Evolutionary conservation across 345 rosid species (phyloP).

Genomic region (Lagerstroemia speciosa): DNA sequence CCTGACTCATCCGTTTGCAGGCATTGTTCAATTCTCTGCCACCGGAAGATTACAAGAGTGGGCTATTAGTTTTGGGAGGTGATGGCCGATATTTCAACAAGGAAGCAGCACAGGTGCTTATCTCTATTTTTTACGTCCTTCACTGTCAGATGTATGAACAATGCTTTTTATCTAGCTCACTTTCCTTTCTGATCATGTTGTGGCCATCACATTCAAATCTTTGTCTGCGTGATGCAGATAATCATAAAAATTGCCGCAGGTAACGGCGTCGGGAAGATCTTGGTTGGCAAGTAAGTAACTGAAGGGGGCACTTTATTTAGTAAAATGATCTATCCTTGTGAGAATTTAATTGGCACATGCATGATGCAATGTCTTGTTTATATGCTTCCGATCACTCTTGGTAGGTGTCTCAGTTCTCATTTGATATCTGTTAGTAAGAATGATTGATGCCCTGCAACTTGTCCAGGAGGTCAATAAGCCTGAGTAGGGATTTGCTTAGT

Average conservation of each 20-base stretch:
- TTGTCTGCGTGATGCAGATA: slow-evolving; percentile 40
- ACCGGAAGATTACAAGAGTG: slow-evolving; percentile 65
- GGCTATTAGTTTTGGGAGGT: slow-evolving; percentile 76
- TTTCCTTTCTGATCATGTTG: background rate
- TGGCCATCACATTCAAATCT: background rate
- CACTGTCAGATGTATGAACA: slow-evolving; percentile 1
- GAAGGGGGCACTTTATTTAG: background rate
- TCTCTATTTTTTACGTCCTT: background rate
- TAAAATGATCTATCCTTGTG: background rate
- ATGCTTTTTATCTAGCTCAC: background rate
- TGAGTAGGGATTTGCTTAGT: background rate
- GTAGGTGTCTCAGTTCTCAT: background rate
- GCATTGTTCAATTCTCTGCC: slow-evolving; percentile 85
- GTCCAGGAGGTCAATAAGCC: background rate
- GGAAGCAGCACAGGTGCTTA: slow-evolving; percentile 71
- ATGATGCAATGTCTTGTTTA: background rate
- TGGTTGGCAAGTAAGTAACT: slow-evolving; percentile 70
- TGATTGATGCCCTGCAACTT: background rate
- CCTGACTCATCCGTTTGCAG: slow-evolving; percentile 23
- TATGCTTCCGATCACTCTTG: background rate
- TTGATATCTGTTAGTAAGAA: background rate
- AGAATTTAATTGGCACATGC: background rate
- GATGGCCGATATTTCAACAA: slow-evolving; percentile 84
- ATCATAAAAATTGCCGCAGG: slow-evolving; percentile 94
- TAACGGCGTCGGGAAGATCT: slow-evolving; percentile 73